Evolutionary conservation across 2,329 filamentous ascomycete species (phyloP), one percentile per base, ranked within the genome.

Genomic region (Penicillium sp.): DNA sequence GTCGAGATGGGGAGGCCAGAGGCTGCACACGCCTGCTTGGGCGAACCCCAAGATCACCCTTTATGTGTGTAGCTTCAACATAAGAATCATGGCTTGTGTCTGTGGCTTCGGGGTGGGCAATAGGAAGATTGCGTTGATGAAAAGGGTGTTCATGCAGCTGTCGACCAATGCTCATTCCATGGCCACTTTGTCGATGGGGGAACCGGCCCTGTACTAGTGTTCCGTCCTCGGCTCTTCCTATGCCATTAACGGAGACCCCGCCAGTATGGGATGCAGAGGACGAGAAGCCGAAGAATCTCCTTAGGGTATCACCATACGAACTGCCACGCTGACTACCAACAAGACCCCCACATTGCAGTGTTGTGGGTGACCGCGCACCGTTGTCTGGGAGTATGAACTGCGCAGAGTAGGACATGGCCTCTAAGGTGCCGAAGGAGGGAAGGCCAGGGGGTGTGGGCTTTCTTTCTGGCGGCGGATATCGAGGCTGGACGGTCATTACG

Each of bases 391-490:
- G 55, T 7, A 63, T 43, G n/a, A 69, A 69, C 33, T 62, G 69
- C 9, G 66, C 56, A 37, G 68, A 64, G 52, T 61, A 70, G n/a
- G 56, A 56, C 12, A 75, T 60, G 11, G 76, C 76, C 63, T 77
- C 74, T 31, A 62, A 63, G 2, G 69, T 73, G 25, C 75, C 74
- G 56, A 78, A 78, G 2, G 74, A 73, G 6, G 77, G 77, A 37
- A 79, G 62, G 0, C 77, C 76, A 1, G 75, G 74, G 19, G 77
- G 77, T 3, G 77, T 79, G 4, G 72, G 70, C 17, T 64, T 58
- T 56, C 76, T 66, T 30, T 63, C 54, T 12, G 75, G 75, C 30
- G 76, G 75, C 51, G 73, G 69, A 53, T 68, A 71, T 47, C 55
- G 60, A 30, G 76, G 76, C 25, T 70, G 61, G 33, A 63, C 55